These are phyloP conservation scores for Lecanicillium sp. DNA, from an alignment of 2,329 filamentous ascomycete genomes.

Conservation along the genomic window DNA sequence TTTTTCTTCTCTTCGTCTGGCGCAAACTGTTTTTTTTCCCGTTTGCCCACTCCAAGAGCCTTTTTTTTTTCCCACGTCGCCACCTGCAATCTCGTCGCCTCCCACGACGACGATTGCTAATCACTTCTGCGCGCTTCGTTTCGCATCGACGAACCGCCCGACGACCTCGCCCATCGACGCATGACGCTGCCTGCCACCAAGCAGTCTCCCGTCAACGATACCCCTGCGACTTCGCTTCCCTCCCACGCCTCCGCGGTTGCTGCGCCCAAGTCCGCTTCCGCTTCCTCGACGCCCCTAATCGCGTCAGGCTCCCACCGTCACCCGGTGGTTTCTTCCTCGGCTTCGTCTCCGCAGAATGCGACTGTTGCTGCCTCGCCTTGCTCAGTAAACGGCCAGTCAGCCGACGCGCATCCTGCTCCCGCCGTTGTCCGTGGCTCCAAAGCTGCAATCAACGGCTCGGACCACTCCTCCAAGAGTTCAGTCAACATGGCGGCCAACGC, in stretches of 20 bases:
- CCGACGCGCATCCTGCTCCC: slow-evolving; percentile 43
- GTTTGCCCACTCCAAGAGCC: slow-evolving; percentile 7
- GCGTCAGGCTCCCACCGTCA: slow-evolving; percentile 7
- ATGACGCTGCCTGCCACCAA: slow-evolving; percentile 3
- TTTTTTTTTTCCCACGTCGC: slow-evolving; percentile 4
- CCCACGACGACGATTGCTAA: not conserved
- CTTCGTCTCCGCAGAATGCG: slow-evolving; percentile 11
- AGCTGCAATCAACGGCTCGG: slow-evolving; percentile 61
- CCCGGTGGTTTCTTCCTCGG: slow-evolving; percentile 7
- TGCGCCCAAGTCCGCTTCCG: not conserved
- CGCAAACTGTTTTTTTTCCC: slow-evolving; percentile 2
- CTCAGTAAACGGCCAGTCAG: slow-evolving; percentile 12
- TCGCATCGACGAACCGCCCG: not conserved
- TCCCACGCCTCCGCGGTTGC: not conserved
- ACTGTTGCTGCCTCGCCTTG: slow-evolving; percentile 11
- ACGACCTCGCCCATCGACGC: not conserved
- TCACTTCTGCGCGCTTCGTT: not conserved
- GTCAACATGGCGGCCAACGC: slow-evolving; percentile 87
- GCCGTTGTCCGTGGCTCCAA: slow-evolving; percentile 57
- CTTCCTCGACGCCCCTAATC: not conserved
- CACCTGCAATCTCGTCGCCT: not conserved
- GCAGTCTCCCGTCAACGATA: not conserved
- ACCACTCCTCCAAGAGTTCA: slow-evolving; percentile 80
- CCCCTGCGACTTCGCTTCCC: not conserved
- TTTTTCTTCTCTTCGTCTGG: slow-evolving; percentile 1